A percentile compares a stretch with the other conserved stretches of the same genome.
Evolutionary conservation across 2,329 filamentous ascomycete species (phyloP).

Genomic region (Pseudogymnoascus sp.): DNA sequence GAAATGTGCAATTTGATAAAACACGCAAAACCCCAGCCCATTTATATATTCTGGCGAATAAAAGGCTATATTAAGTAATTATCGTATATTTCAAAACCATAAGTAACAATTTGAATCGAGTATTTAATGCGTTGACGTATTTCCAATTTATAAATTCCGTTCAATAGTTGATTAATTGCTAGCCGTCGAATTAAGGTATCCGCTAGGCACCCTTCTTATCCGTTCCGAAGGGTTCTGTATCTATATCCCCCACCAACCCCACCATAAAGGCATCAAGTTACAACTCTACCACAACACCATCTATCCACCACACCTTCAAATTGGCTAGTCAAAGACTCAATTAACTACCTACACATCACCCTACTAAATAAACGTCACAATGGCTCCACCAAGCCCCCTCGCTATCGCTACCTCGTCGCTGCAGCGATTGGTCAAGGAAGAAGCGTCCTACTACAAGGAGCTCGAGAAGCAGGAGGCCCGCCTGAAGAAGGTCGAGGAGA

Average conservation of each 20-base stretch:
- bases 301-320: not conserved
- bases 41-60: not conserved
- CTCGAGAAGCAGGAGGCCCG: constrained; percentile 64
- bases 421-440: constrained; percentile 81
- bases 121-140: not conserved
- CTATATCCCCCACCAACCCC: not conserved
- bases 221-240: not conserved
- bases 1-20: not conserved
- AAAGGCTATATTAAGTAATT: not conserved
- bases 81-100: not conserved
- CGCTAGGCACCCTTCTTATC: constrained; percentile 1
- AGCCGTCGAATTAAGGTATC: not conserved
- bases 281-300: not conserved
- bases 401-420: constrained; percentile 73
- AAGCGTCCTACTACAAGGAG: constrained; percentile 83
- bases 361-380: constrained; percentile 30
- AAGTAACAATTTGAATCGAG: not conserved
- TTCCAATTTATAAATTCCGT: not conserved
- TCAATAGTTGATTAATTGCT: not conserved
- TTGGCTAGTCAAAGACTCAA: not conserved
- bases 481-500: constrained; percentile 49
- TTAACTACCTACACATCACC: not conserved
- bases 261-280: not conserved
- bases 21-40: not conserved
- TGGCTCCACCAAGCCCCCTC: constrained; percentile 71